phyloP scores from a whole-genome alignment of 176 grass and related monocot genomes.

The Zizania latifolia region DNA sequence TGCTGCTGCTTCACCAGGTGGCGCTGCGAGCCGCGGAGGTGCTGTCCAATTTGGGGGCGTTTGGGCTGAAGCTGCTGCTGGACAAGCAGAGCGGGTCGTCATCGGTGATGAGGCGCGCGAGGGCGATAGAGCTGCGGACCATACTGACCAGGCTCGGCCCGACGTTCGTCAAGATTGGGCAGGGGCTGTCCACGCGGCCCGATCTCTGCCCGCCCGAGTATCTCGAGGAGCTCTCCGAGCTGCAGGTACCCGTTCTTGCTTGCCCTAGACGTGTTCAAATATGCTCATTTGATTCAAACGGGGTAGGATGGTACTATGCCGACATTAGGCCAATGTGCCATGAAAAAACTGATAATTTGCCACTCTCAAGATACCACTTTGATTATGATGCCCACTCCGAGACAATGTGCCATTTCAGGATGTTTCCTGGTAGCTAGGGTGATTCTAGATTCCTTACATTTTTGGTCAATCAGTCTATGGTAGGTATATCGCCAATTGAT shows the following conservation, averaged over 20 bases:
- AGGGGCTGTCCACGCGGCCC: slow-evolving; percentile 80
- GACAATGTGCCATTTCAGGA: background rate
- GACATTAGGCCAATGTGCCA: background rate
- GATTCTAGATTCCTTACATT: slow-evolving; percentile 1
- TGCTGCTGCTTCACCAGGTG: slow-evolving; percentile 44
- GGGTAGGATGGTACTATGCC: background rate
- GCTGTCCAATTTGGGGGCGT: slow-evolving; percentile 59
- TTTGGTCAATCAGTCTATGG: no score
- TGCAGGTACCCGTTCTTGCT: slow-evolving; percentile 55
- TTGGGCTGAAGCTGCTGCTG: slow-evolving; percentile 46
- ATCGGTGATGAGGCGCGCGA: slow-evolving; percentile 39
- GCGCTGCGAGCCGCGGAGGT: slow-evolving; percentile 61
- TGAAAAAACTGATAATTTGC: no score
- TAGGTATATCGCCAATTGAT: background rate
- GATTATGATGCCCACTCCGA: no score
- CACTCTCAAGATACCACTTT: no score
- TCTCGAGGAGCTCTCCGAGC: slow-evolving; percentile 86
- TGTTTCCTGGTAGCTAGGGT: background rate
- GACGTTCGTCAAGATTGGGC: slow-evolving; percentile 97
- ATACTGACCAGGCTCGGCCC: slow-evolving; percentile 86
- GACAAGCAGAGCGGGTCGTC: slow-evolving; percentile 56
- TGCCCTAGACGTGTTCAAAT: background rate
- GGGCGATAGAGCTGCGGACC: slow-evolving; percentile 69
- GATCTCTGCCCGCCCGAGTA: slow-evolving; percentile 90
- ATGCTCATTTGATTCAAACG: background rate